Evolutionary conservation across 371 early-diverging fungal species (phyloP), one percentile per base, ranked within the genome.

Genomic region (Gilbertella persicaria): DNA sequence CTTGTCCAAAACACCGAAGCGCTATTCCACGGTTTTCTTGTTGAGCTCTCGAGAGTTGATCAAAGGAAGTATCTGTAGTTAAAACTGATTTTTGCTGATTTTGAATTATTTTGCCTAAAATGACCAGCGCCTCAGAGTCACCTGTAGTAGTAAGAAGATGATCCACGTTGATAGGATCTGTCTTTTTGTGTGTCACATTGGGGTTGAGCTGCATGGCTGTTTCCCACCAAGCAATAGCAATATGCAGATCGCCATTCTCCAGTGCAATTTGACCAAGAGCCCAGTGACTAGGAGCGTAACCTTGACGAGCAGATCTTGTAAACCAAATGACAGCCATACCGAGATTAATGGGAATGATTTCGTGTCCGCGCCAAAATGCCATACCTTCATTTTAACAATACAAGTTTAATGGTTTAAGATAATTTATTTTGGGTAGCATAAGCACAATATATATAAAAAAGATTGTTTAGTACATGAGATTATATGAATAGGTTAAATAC

Each of bases 181-280:
- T 19, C 16, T 29, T 16, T 33, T 12, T 33, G 10, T 26, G 45
- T 35, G 29, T 14, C 14, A 47, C 16, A 23, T 29, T 49, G 21
- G 67, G 56, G 0, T 62, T 67, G 3, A 62, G 48, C 12, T 53
- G 45, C 20, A 50, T 55, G 13, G 67, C 69, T 21, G 61, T 60
- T 39, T 67, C 55, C 69, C 72, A 75, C 67, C 72, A 68, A 0
- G 50, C 52, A 14, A 57, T 50, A 1, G 75, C 75, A n/a, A 71
- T 48, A 30, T 71, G 67, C 24, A 61, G 49, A 37, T 71, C 69
- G 8, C 69, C 65, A 17, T 66, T 64, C 24, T 75, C 72, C 5
- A 66, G 33, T 9, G 69, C 68, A 50, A 75, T 69, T 39, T 69
- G 67, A 5, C 75, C 75, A 12, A 75, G 55, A 7, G 67, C 73